A percentile compares a stretch with the other conserved stretches of the same genome.
Evolutionary conservation across 495 filamentous ascomycete species (phyloP).

Genomic region (Penicillium steckii): DNA sequence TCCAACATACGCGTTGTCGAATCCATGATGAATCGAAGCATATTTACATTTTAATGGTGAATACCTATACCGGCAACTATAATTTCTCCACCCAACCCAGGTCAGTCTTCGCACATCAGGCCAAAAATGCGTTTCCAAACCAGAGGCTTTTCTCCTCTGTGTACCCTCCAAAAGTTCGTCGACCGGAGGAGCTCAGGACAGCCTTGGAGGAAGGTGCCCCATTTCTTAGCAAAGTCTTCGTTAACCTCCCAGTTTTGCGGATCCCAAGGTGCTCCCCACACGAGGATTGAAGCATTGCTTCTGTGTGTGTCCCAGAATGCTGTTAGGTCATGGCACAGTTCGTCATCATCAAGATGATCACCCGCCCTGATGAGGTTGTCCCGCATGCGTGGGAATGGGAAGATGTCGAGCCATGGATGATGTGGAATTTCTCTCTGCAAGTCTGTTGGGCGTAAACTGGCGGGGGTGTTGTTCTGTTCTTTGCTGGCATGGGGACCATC

Average conservation of each 20-base stretch:
- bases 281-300: conserved; percentile 13
- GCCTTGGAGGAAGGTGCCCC: conserved; percentile 35
- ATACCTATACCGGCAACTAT: too few species aligned
- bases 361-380: conserved; percentile 28
- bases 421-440: conserved; percentile 11
- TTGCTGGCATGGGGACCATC: too few species aligned
- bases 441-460: conserved; percentile 5
- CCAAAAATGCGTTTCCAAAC: too few species aligned
- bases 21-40: too few species aligned
- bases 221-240: conserved; percentile 33
- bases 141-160: conserved; percentile 29
- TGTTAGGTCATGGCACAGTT: conserved; percentile 25
- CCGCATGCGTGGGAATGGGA: conserved; percentile 31
- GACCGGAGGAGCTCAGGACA: conserved; percentile 33
- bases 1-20: too few species aligned
- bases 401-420: conserved; percentile 28
- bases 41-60: too few species aligned
- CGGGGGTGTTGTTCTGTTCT: background rate
- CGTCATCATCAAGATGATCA: conserved; percentile 14
- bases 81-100: too few species aligned
- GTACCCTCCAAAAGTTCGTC: conserved; percentile 38
- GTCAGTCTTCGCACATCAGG: too few species aligned
- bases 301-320: conserved; percentile 3
- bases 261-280: conserved; percentile 34
- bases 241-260: conserved; percentile 35